A percentile compares a stretch with the other conserved stretches of the same genome.
Evolutionary conservation across 768 basidiomycete species (phyloP).

Genomic region (Termitomyces sp.): DNA sequence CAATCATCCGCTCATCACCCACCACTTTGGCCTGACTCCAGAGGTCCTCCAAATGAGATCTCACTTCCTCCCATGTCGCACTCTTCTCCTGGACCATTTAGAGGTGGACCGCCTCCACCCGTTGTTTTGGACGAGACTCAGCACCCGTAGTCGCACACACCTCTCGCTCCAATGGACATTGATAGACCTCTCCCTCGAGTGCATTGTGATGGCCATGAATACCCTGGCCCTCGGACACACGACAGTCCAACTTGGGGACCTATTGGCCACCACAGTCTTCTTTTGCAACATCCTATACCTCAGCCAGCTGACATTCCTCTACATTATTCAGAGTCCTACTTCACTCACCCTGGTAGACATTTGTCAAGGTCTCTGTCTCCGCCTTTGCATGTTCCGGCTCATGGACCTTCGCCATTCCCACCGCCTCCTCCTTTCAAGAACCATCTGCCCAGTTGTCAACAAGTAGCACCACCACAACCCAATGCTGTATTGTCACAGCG

Average conservation of each 20-base stretch:
- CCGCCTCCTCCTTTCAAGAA: constrained; percentile 42
- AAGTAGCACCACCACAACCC: constrained; percentile 34
- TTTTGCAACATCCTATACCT: constrained; percentile 69
- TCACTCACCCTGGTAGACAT: constrained; percentile 49
- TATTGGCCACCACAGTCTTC: constrained; percentile 50
- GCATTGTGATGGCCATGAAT: constrained; percentile 42
- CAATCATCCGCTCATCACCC: constrained; percentile 52
- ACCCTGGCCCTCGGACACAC: constrained; percentile 42
- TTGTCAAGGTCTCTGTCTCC: constrained; percentile 64
- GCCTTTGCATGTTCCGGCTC: constrained; percentile 41
- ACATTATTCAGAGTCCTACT: constrained; percentile 58
- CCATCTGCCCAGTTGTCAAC: constrained; percentile 46
- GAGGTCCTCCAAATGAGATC: constrained; percentile 57
- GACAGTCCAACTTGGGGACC: constrained; percentile 51
- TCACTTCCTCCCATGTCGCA: constrained; percentile 63
- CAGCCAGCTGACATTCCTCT: constrained; percentile 31
- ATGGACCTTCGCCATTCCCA: constrained; percentile 56
- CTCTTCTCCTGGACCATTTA: constrained; percentile 72
- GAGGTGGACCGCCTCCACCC: constrained; percentile 82
- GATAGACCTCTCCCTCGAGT: constrained; percentile 48
- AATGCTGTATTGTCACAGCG: constrained; percentile 47
- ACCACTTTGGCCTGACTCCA: constrained; percentile 64
- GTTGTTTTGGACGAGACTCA: constrained; percentile 75
- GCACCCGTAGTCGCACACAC: constrained; percentile 66
- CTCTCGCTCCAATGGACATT: constrained; percentile 78